Evolutionary conservation across 2,329 filamentous ascomycete genomes (phyloP).

Genomic region (Diaporthe capsici): DNA sequence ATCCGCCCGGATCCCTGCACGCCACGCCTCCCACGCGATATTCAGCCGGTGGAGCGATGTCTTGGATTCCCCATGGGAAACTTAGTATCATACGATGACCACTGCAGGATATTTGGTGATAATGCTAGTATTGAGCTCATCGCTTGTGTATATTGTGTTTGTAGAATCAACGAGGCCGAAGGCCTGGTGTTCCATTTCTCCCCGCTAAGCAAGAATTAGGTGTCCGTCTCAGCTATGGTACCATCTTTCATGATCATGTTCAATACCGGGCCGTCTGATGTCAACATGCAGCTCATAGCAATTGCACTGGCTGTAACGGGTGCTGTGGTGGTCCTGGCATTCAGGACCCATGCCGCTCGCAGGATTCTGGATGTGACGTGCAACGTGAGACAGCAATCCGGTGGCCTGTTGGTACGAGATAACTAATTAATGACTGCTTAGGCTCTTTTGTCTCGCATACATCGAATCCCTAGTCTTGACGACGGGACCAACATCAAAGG

Average conservation of each 20-base stretch:
- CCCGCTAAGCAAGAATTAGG: too few species aligned
- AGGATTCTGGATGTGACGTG: background rate
- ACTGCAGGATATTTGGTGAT: background rate
- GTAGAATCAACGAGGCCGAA: background rate
- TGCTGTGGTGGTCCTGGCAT: background rate
- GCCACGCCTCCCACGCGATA: background rate
- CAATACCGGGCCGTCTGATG: too few species aligned
- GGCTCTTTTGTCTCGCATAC: background rate
- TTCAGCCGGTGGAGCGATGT: background rate
- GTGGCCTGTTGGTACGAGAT: too few species aligned
- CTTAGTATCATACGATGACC: background rate
- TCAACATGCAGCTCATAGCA: background rate
- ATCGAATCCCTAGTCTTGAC: constrained; percentile 1
- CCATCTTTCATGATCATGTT: background rate
- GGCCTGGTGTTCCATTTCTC: too few species aligned
- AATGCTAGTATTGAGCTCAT: background rate
- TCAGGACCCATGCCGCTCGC: constrained; percentile 4
- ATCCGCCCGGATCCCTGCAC: background rate
- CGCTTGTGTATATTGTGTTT: background rate
- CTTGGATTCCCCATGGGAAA: background rate
- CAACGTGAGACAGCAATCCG: background rate
- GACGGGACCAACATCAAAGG: constrained; percentile 13
- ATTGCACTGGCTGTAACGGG: background rate
- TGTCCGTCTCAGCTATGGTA: too few species aligned
- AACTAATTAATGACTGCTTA: background rate